Evolutionary conservation across 352 stramenopile species (phyloP).

Genomic region (Phytophthora quininea): DNA sequence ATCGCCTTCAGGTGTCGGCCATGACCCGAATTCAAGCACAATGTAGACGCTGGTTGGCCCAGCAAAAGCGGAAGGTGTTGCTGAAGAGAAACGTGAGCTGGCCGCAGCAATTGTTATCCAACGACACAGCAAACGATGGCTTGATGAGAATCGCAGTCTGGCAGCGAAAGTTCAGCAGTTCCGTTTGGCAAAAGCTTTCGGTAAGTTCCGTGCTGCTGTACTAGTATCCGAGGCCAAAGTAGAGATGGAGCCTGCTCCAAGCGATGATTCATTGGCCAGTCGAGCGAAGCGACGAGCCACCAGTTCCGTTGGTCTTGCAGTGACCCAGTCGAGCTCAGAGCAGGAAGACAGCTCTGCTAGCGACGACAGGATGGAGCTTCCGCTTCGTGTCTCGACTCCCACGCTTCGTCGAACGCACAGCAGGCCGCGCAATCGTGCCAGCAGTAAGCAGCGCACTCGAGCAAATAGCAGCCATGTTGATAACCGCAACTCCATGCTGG

Average conservation of each 20-base stretch:
- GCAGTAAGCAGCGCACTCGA: constrained; percentile 26
- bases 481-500: constrained; percentile 54
- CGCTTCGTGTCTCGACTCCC: constrained; percentile 26
- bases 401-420: constrained; percentile 22
- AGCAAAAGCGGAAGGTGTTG: constrained; percentile 21
- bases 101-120: constrained; percentile 32
- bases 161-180: constrained; percentile 36
- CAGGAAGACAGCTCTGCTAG: constrained; percentile 40
- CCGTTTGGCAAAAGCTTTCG: constrained; percentile 39
- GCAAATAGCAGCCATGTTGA: constrained; percentile 36
- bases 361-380: constrained; percentile 32
- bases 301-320: constrained; percentile 9
- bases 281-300: constrained; percentile 8
- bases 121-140: constrained; percentile 28
- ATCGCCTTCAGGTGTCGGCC: constrained; percentile 16
- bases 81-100: constrained; percentile 24
- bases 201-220: constrained; percentile 36
- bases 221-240: constrained; percentile 15
- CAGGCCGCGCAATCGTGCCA: constrained; percentile 28
- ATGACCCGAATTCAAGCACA: constrained; percentile 38
- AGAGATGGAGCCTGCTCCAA: constrained; percentile 44
- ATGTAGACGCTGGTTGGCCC: constrained; percentile 34
- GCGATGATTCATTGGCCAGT: constrained; percentile 26
- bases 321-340: constrained; percentile 35
- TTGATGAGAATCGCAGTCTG: constrained; percentile 23